Percentiles rank a stretch among this genome's conserved stretches.
Conservation (phyloP, 2,329 filamentous ascomycete species). For the Diaporthe amygdali region DNA sequence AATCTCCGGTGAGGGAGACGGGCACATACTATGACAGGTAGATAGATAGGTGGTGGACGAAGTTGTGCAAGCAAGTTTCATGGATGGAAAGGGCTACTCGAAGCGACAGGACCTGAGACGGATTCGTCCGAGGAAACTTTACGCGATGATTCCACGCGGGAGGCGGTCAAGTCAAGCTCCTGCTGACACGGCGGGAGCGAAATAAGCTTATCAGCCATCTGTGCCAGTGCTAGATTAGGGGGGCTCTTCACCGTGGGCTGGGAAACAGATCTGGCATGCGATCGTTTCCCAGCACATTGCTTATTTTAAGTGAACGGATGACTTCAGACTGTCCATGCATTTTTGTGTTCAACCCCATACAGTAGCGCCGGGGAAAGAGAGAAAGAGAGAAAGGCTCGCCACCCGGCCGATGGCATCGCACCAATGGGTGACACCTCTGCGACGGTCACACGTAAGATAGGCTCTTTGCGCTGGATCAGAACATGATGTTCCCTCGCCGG, state of each 20-base stretch:
- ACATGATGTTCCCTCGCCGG: not conserved
- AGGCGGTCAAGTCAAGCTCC: slow-evolving; percentile 1
- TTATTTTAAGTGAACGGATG: not conserved
- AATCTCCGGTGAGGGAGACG: not conserved
- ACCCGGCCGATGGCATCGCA: not conserved
- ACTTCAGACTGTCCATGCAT: not conserved
- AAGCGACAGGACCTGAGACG: not conserved
- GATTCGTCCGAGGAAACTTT: not conserved
- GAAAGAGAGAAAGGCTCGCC: not conserved
- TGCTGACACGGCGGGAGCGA: slow-evolving; percentile 6
- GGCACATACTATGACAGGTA: too few relatives aligned
- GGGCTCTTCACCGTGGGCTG: not conserved
- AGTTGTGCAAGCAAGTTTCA: not conserved
- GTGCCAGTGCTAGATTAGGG: not conserved
- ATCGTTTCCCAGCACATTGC: not conserved
- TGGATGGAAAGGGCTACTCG: not conserved
- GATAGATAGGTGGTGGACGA: too few relatives aligned
- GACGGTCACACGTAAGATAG: not conserved
- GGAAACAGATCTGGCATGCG: slow-evolving; percentile 7
- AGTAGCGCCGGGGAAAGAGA: not conserved
- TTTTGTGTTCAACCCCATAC: not conserved
- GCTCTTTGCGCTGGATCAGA: not conserved
- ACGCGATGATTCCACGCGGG: not conserved
- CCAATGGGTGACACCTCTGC: not conserved
- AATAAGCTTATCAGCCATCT: slow-evolving; percentile 22